Percentiles rank a stretch among this genome's conserved stretches.
Conservation (phyloP, 345 rosid species). For the Salix exigua region DNA sequence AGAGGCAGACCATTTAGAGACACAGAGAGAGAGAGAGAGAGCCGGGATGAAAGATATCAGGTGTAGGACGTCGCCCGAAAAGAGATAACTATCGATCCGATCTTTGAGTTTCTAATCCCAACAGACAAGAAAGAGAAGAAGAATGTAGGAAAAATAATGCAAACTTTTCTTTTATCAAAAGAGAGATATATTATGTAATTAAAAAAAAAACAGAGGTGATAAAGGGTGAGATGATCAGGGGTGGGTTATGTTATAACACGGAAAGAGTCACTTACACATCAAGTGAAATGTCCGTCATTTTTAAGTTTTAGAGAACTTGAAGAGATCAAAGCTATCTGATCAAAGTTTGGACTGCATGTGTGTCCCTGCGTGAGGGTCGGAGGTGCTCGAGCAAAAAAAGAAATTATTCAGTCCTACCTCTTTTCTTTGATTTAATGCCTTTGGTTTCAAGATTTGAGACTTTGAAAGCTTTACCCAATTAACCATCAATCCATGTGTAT, state of each 20-base stretch:
- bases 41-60: not conserved
- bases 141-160: not conserved
- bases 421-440: not conserved
- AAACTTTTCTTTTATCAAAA: not conserved
- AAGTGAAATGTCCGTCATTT: not conserved
- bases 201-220: not conserved
- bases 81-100: conserved; percentile 9
- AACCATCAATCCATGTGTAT: not conserved
- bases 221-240: not conserved
- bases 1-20: not conserved
- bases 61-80: not conserved
- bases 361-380: not conserved
- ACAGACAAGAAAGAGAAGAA: not conserved
- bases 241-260: not conserved
- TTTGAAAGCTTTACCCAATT: not conserved
- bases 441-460: not conserved
- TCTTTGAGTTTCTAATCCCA: conserved; percentile 16
- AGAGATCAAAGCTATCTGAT: not conserved
- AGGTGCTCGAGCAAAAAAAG: not conserved
- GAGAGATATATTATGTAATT: not conserved
- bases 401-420: not conserved
- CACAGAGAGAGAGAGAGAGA: not conserved
- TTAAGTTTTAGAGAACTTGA: not conserved
- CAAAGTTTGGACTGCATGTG: too few species aligned
- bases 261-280: not conserved